phyloP scores from a whole-genome alignment of 2,329 filamentous ascomycete genomes.

The Beauveria pseudobassiana region DNA sequence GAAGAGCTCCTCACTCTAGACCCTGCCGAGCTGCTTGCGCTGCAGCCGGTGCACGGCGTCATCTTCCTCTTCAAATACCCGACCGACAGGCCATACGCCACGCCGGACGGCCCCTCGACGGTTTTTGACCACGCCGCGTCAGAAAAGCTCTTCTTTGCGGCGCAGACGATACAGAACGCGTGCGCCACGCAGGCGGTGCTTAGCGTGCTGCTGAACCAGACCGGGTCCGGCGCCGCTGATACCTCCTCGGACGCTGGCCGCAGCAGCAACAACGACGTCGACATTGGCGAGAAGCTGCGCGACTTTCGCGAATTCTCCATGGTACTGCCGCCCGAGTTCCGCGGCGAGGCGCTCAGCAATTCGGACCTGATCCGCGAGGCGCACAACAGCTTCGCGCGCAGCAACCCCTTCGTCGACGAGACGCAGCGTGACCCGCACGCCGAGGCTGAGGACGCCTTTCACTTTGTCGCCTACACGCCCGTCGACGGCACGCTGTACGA shows the following conservation, averaged over 20 bases:
- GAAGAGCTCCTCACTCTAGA: constrained; percentile 93
- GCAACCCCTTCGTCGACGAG: constrained; percentile 89
- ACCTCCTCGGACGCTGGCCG: constrained; percentile 43
- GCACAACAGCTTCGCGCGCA: constrained; percentile 85
- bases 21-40: constrained; percentile 59
- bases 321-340: constrained; percentile 67
- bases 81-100: constrained; percentile 56
- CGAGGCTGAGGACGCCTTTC: constrained; percentile 82
- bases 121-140: constrained; percentile 72
- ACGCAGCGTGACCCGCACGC: constrained; percentile 58
- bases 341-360: constrained; percentile 54
- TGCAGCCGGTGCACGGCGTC: constrained; percentile 82
- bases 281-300: constrained; percentile 62
- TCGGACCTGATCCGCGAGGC: constrained; percentile 64
- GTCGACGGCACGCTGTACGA: constrained; percentile 80
- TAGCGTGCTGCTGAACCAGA: constrained; percentile 84
- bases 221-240: constrained; percentile 33
- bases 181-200: constrained; percentile 95
- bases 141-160: constrained; percentile 82
- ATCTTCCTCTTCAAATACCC: constrained; percentile 98
- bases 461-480: constrained; percentile 92
- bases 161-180: constrained; percentile 96
- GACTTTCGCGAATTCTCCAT: constrained; percentile 87
- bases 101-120: constrained; percentile 62
- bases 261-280: constrained; percentile 35